Percentiles rank a stretch among this genome's conserved stretches.
Evolutionary conservation across 345 rosid genomes (phyloP).

Genomic region (Salix dunnii): DNA sequence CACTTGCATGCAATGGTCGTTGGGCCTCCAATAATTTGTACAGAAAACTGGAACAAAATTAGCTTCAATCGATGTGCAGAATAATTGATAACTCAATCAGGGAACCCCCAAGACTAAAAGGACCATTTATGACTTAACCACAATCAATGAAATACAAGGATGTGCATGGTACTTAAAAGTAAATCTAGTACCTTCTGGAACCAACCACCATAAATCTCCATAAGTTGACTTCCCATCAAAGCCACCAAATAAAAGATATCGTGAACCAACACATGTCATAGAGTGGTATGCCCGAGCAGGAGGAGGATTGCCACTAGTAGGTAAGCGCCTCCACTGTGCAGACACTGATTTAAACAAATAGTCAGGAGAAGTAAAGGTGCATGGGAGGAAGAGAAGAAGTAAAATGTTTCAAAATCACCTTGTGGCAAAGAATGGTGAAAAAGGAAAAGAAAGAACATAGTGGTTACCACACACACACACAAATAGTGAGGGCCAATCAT

Average conservation of each 20-base stretch:
- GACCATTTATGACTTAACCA: not conserved
- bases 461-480: too few relatives aligned
- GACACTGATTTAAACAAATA: conserved; percentile 44
- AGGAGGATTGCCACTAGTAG: conserved; percentile 67
- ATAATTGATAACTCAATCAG: not conserved
- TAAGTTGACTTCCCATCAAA: conserved; percentile 89
- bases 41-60: not conserved
- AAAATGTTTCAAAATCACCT: not conserved
- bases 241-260: conserved; percentile 85
- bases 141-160: not conserved
- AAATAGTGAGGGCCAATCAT: too few relatives aligned
- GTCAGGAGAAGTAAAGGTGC: not conserved
- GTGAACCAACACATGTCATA: conserved; percentile 66
- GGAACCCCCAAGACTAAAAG: not conserved
- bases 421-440: not conserved
- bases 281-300: conserved; percentile 94
- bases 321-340: conserved; percentile 91
- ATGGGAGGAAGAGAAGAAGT: not conserved
- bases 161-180: not conserved
- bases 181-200: conserved; percentile 67
- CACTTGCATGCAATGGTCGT: too few relatives aligned
- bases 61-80: not conserved
- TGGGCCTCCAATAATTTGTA: not conserved
- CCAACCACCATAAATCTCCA: conserved; percentile 97
- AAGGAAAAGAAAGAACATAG: not conserved